phyloP scores from a whole-genome alignment of 2,329 filamentous ascomycete species.

The Huntiella moniliformis region DNA sequence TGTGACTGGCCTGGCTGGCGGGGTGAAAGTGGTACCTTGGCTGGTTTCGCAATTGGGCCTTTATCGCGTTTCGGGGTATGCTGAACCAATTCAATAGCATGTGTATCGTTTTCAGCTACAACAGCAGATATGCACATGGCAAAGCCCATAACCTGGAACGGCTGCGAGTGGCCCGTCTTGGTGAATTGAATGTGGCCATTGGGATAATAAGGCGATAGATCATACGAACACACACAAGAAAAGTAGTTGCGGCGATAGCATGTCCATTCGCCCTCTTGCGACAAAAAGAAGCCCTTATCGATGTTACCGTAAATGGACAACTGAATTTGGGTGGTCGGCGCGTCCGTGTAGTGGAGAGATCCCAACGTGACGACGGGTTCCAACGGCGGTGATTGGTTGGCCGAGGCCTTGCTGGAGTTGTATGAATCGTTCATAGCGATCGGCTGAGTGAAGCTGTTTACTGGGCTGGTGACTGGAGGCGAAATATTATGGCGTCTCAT shows the following conservation, averaged over 20 bases:
- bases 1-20: conserved; percentile 38
- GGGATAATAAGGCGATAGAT: conserved; percentile 38
- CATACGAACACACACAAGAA: conserved; percentile 63
- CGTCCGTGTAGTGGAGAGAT: conserved; percentile 41
- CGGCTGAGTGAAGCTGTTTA: conserved; percentile 24
- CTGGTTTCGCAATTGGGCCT: conserved; percentile 58
- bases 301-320: conserved; percentile 63
- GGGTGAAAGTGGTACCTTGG: conserved; percentile 47
- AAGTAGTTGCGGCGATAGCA: conserved; percentile 90
- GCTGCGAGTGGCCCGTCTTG: conserved; percentile 29
- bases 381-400: conserved; percentile 34
- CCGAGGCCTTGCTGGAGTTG: conserved; percentile 19
- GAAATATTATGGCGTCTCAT: conserved; percentile 32
- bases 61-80: conserved; percentile 87
- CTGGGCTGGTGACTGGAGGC: conserved; percentile 30
- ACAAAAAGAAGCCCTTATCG: conserved; percentile 74
- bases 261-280: conserved; percentile 65
- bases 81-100: conserved; percentile 68
- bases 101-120: conserved; percentile 55
- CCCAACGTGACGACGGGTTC: conserved; percentile 32
- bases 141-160: conserved; percentile 53
- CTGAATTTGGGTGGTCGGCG: conserved; percentile 32
- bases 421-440: conserved; percentile 33
- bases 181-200: conserved; percentile 32
- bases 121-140: conserved; percentile 73